These are phyloP conservation scores for Xylaria cubensis DNA, from an alignment of 495 filamentous ascomycete genomes.

Conservation along the genomic window DNA sequence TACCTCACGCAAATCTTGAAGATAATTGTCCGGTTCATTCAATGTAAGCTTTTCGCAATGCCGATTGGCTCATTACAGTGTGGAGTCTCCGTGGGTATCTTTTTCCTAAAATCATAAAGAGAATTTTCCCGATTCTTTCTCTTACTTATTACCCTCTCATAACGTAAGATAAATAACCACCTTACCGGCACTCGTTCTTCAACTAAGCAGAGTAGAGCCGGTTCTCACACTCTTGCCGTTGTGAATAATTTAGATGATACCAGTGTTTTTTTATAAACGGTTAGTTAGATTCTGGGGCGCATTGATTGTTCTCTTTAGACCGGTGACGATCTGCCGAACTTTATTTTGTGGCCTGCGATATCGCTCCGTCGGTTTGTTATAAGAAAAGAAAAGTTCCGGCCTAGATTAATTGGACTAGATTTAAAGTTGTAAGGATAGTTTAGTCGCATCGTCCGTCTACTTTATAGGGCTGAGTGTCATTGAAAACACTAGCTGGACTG, in stretches of 20 bases:
- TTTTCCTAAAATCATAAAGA: background rate
- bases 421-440: background rate
- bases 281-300: background rate
- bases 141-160: constrained; percentile 27
- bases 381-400: background rate
- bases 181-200: background rate
- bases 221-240: background rate
- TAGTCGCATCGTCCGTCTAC: background rate
- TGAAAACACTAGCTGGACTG: background rate
- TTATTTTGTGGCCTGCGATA: constrained; percentile 21
- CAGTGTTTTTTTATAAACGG: background rate
- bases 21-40: background rate
- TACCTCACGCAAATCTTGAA: background rate
- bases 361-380: background rate
- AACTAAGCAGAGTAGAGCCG: constrained; percentile 13
- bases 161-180: constrained; percentile 28
- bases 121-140: constrained; percentile 13
- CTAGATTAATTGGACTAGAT: background rate
- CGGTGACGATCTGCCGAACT: constrained; percentile 4
- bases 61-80: constrained; percentile 12
- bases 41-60: background rate
- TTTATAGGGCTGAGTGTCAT: background rate
- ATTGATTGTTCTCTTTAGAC: background rate
- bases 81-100: constrained; percentile 14
- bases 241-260: background rate